phyloP scores from a whole-genome alignment of 164 flowering plant genomes.

The Annona squamosa region DNA sequence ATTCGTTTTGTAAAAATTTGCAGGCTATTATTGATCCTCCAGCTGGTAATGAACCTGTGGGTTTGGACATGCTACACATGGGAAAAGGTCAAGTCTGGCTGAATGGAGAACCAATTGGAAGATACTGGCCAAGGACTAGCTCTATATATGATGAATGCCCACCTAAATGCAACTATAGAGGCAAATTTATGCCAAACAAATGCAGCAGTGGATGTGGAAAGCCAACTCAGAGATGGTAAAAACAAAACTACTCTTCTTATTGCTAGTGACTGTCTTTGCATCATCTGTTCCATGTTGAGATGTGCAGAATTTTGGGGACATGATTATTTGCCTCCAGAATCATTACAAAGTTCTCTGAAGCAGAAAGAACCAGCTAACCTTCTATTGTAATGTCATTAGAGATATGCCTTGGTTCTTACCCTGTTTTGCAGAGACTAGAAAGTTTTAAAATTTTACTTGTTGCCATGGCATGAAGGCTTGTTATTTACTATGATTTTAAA shows the following conservation, averaged over 20 bases:
- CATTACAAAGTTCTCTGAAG: background rate
- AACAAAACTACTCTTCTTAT: background rate
- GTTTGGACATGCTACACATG: constrained; percentile 91
- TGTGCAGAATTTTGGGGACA: background rate
- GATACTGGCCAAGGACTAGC: constrained; percentile 84
- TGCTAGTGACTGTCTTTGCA: background rate
- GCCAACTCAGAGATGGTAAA: constrained; percentile 95
- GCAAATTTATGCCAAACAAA: constrained; percentile 80
- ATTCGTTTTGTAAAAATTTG: constrained; percentile 10
- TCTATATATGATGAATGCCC: constrained; percentile 53
- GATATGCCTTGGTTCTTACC: background rate
- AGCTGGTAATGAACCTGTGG: constrained; percentile 83
- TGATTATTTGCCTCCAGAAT: background rate
- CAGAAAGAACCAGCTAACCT: background rate
- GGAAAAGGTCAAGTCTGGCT: constrained; percentile 98
- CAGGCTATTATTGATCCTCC: constrained; percentile 83
- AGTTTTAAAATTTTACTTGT: too few relatives aligned
- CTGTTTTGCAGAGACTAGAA: background rate
- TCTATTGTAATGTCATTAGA: background rate
- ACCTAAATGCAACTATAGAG: constrained; percentile 73
- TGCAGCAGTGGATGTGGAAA: constrained; percentile 89
- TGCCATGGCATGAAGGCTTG: too few relatives aligned
- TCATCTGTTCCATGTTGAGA: background rate
- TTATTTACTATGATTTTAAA: too few relatives aligned
- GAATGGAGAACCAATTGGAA: constrained; percentile 93